Evolutionary conservation across 345 rosid genomes (phyloP), one percentile per base, ranked within the genome.

Genomic region (Combretum micranthum): DNA sequence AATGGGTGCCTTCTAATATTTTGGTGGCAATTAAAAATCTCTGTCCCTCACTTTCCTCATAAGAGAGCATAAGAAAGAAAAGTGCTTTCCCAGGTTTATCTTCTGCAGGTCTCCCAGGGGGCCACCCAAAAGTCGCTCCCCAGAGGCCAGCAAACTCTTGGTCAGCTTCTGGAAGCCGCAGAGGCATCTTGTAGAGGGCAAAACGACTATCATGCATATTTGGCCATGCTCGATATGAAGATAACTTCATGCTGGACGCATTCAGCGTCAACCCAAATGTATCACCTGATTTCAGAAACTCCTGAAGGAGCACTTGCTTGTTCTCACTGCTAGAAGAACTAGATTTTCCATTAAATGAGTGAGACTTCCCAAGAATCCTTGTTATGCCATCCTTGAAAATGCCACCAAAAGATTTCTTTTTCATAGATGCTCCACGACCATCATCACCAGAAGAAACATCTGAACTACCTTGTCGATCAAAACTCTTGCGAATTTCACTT

Each of bases 111-210:
- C 50, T 80, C 57, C 89, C 83, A 2, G 85, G 89, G 37, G 96
- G 96, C 96, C 96, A 87, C 32, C 96, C 91, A 68, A 87, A 84
- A 44, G 87, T 82, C 23, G 89, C 96, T 63, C 96, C 91, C 96
- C 96, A 87, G 20, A 87, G 62, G 60, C 96, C 87, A 22, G 96
- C 81, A 76, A 74, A 85, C 75, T 83, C 83, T 70, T 87, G 78
- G 64, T 70, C 79, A 18, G 75, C 50, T 44, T 53, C 61, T 2
- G 85, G 84, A 42, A 59, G 61, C 73, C 55, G 61, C 61, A 80
- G 56, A 26, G 88, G 96, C 67, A 87, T 57, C 66, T 84, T 87
- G 81, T 84, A 87, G 42, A 87, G 85, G 26, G 91, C 88, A 74
- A 78, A 87, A 26, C 76, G 80, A 58, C 73, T 75, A 45, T 86